These are phyloP conservation scores for Cucumis melo DNA, from an alignment of 306 rosid species.

Conservation along the genomic window DNA sequence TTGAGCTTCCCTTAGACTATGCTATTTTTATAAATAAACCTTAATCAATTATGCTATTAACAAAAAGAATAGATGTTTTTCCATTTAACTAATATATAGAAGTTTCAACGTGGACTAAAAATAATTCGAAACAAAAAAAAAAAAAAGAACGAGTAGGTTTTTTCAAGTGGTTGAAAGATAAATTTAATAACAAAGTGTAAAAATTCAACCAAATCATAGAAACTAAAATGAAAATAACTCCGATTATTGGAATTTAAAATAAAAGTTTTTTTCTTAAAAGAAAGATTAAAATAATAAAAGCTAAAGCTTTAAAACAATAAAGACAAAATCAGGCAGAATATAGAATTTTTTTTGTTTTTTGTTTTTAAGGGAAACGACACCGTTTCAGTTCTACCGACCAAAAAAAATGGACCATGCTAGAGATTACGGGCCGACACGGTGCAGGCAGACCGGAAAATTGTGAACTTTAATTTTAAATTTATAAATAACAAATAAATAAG, in stretches of 20 bases:
- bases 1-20: too few species aligned
- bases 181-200: background rate
- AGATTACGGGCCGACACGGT: background rate
- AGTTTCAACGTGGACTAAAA: background rate
- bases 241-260: background rate
- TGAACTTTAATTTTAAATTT: too few species aligned
- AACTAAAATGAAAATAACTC: background rate
- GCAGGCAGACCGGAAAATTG: background rate
- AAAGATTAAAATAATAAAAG: too few species aligned
- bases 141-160: background rate
- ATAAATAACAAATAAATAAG: too few species aligned
- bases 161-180: too few species aligned
- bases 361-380: background rate
- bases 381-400: background rate
- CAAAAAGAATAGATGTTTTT: too few species aligned
- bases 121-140: background rate
- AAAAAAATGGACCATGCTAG: background rate
- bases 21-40: too few species aligned
- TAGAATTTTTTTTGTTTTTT: too few species aligned
- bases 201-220: background rate
- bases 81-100: background rate
- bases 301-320: background rate
- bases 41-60: too few species aligned
- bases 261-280: background rate
- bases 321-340: background rate